phyloP scores from a whole-genome alignment of 116 monocot genomes.

The Cymodocea nodosa region DNA sequence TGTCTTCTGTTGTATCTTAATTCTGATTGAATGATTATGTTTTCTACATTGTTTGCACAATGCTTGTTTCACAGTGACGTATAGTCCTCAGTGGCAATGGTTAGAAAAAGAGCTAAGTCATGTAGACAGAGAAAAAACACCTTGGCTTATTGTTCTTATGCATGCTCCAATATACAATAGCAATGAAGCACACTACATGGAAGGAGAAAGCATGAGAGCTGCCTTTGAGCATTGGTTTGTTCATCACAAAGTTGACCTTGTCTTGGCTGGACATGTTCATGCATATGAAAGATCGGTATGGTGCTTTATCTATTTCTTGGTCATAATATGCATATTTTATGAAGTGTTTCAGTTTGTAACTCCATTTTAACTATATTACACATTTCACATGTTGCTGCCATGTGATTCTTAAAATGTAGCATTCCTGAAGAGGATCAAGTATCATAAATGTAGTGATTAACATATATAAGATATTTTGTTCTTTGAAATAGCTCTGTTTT shows the following conservation, averaged over 20 bases:
- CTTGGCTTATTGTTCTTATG: constrained; percentile 95
- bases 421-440: no score
- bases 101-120: constrained; percentile 40
- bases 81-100: constrained; percentile 90
- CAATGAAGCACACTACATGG: constrained; percentile 89
- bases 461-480: no score
- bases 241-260: constrained; percentile 62
- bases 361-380: no score
- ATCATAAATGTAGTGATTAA: no score
- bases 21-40: neutral
- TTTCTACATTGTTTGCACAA: neutral
- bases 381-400: no score
- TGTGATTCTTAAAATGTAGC: no score
- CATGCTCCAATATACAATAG: constrained; percentile 85
- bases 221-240: constrained; percentile 86
- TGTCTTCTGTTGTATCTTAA: neutral
- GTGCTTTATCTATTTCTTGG: neutral
- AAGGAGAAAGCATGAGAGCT: constrained; percentile 86
- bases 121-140: constrained; percentile 83
- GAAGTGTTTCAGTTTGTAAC: no score
- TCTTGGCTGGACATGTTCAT: constrained; percentile 93
- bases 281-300: constrained; percentile 95
- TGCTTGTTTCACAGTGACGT: constrained; percentile 34
- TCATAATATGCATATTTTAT: no score
- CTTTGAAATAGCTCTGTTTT: no score